Percentiles rank a stretch among this genome's conserved stretches.
Conservation (phyloP, 768 basidiomycete genomes). For the Lyophyllum semitale region DNA sequence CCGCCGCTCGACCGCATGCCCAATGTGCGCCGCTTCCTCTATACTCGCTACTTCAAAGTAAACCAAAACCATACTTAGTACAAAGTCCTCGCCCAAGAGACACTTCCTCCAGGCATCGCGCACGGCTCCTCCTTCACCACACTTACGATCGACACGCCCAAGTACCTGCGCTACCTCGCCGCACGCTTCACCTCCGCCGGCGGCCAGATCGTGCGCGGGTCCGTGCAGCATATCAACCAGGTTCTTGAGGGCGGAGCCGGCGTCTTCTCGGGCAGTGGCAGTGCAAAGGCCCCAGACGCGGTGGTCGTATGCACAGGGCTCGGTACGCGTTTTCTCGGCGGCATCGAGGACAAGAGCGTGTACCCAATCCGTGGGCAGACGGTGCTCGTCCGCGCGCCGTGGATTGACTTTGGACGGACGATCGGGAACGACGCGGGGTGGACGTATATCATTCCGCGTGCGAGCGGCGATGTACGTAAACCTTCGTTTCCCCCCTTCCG, state of each 20-base stretch:
- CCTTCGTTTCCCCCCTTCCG: not conserved
- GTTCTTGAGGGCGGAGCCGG: slow-evolving; percentile 61
- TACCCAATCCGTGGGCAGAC: slow-evolving; percentile 87
- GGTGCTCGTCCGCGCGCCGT: slow-evolving; percentile 71
- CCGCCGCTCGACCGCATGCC: slow-evolving; percentile 56
- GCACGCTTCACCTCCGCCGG: slow-evolving; percentile 62
- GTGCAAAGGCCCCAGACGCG: slow-evolving; percentile 52
- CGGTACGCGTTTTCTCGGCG: slow-evolving; percentile 73
- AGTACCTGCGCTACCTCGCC: slow-evolving; percentile 73
- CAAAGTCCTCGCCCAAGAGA: slow-evolving; percentile 30
- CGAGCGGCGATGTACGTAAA: slow-evolving; percentile 50
- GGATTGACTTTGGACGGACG: slow-evolving; percentile 59
- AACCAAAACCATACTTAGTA: slow-evolving; percentile 30
- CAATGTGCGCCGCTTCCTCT: slow-evolving; percentile 35
- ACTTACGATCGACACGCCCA: slow-evolving; percentile 68
- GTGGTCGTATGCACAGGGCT: slow-evolving; percentile 74
- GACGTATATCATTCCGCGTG: slow-evolving; percentile 69
- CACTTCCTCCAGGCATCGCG: slow-evolving; percentile 33
- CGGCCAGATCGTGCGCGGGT: slow-evolving; percentile 59
- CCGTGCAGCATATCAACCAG: slow-evolving; percentile 70
- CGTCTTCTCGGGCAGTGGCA: too few relatives aligned
- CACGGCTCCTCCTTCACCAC: slow-evolving; percentile 65
- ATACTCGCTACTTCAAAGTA: not conserved
- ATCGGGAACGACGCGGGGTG: slow-evolving; percentile 40
- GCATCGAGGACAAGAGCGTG: slow-evolving; percentile 75